A percentile compares a stretch with the other conserved stretches of the same genome.
Evolutionary conservation across 2,329 filamentous ascomycete species (phyloP).

Genomic region (Coniochaeta sp.): DNA sequence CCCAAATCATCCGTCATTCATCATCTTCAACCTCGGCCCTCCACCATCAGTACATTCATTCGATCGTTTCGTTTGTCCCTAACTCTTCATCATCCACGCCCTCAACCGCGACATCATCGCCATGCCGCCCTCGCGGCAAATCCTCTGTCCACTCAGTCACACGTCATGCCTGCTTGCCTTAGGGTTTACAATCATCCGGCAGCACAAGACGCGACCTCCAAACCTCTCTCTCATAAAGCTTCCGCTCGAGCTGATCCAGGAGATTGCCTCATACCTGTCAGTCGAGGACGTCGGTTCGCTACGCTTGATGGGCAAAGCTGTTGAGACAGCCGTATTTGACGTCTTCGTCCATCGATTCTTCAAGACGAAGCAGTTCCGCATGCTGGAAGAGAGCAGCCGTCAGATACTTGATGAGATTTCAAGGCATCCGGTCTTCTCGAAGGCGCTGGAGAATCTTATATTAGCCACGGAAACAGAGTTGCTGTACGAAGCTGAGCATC

Average conservation of each 20-base stretch:
- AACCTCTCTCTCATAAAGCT: not conserved
- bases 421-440: not conserved
- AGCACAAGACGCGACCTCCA: no score
- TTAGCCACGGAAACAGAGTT: not conserved
- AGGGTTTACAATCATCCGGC: no score
- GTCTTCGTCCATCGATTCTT: not conserved
- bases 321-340: not conserved
- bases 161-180: no score
- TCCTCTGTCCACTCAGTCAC: no score
- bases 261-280: not conserved
- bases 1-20: no score
- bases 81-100: no score
- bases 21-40: no score
- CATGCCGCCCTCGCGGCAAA: no score
- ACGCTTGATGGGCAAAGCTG: not conserved
- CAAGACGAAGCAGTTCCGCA: not conserved
- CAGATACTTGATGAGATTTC: not conserved
- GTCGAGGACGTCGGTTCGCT: not conserved
- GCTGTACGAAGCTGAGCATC: no score
- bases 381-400: not conserved
- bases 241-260: not conserved
- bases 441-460: not conserved
- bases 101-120: no score
- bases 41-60: no score
- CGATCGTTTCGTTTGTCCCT: no score